Base-by-base conservation (phyloP, 1,284 basidiomycete species). In the Rhizoctonia solani region DNA sequence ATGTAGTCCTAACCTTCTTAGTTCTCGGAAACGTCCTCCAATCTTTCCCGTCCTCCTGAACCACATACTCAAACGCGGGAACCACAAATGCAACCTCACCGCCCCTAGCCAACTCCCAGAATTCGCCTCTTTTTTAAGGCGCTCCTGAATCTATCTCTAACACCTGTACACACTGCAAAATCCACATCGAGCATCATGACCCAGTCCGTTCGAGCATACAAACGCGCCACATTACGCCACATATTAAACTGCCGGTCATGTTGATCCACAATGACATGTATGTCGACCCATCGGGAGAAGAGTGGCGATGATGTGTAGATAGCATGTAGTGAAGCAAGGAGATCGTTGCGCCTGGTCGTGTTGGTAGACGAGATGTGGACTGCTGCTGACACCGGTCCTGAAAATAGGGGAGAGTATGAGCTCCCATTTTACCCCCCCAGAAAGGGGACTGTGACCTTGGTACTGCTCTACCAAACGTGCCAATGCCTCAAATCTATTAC, bases 181-280 rank as follows among this genome's bases (percentile, higher is more conserved):
- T 93, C 91, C 69, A 93, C 87, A 75, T 93, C 92, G 61, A 94
- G 84, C 87, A 93, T 90, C 87, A 93, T 90, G 58, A 93, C 84
- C 72, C 85, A 91, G 70, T 88, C 83, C 4, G 91, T 92, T 13
- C 90, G 82, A 1, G 90, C 87, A 73, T 91, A 90, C 61, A 91
- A 80, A 46, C 91, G 84, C 11, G 92, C 92, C 37, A 87, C 83
- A 74, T 93, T 93, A 44, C 92, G 82, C 89, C 92, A 93, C 42
- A 89, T 86, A 76, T 93, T 93, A 79, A 94, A 88, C 74, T 92
- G 85, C 2, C 90, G 82, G 69, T 89, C 87, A 73, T 90, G 91
- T 1, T 86, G 83, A 66, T 93, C 92, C 72, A 95, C 82, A 34
- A 95, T 86, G 32, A 96, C 85, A 74, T 96, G 93, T 9, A 95